These are phyloP conservation scores for Circinella minor DNA, from an alignment of 371 early-diverging fungal species.

Conservation along the genomic window DNA sequence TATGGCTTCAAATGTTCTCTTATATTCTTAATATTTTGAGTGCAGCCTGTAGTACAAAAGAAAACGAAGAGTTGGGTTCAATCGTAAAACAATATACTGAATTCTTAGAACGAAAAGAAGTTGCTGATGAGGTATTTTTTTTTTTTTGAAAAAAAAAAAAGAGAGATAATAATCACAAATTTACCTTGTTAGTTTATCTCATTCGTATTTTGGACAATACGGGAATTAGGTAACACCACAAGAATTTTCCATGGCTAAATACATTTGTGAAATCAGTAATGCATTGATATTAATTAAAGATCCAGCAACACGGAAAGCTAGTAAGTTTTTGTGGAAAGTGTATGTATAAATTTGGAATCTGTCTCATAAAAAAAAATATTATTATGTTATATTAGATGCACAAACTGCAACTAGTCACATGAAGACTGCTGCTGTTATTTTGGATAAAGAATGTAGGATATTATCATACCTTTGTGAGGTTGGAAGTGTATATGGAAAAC, in stretches of 20 bases:
- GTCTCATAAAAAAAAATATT: background rate
- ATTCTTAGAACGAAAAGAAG: conserved; percentile 19
- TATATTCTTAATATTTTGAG: conserved; percentile 35
- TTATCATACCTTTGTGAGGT: background rate
- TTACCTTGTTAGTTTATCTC: too few species aligned
- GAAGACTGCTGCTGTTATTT: conserved; percentile 16
- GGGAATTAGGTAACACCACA: conserved; percentile 24
- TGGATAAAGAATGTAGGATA: conserved; percentile 22
- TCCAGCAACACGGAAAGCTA: conserved; percentile 11
- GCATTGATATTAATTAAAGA: conserved; percentile 29
- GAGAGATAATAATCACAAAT: background rate
- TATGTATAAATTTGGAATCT: background rate
- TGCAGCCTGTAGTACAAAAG: conserved; percentile 38
- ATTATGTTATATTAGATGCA: conserved; percentile 10
- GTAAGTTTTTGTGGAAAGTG: conserved; percentile 10
- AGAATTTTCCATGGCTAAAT: conserved; percentile 35
- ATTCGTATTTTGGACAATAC: too few species aligned
- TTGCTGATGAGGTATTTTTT: conserved; percentile 19
- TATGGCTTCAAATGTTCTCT: conserved; percentile 43
- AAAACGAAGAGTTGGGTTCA: conserved; percentile 20
- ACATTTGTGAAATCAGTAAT: conserved; percentile 24
- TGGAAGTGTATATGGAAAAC: too few species aligned
- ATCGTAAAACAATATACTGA: conserved; percentile 22
- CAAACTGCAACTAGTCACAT: conserved; percentile 17
- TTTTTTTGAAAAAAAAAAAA: background rate